Base-by-base conservation (phyloP, 2,329 filamentous ascomycete genomes). In the Coniosporium uncinatum region DNA sequence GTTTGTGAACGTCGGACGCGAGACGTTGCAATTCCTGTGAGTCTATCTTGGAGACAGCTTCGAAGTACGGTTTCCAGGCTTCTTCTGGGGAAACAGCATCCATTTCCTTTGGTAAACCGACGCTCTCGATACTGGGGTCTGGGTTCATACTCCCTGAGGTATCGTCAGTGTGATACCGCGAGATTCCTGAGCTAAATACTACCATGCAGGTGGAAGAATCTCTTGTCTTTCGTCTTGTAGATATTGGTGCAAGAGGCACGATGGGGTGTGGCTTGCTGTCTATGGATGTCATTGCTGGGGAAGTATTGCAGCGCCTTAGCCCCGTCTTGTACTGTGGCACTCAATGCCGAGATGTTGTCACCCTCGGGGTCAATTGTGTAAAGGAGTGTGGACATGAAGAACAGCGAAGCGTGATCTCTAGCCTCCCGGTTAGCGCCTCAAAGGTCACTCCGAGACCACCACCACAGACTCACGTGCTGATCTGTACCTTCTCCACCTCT, bases 151-250 rank as follows among this genome's bases (percentile, higher is more conserved):
- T 56, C 16, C 42, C 36, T 38, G 36, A 22, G 22, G 27, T 47
- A 19, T 18, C 20, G 32, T 13, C 14, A 29, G 22, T 21, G 16
- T 5, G 17, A 40, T 20, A n/a, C n/a, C n/a, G n/a, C n/a, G n/a
- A n/a, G n/a, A n/a, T n/a, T n/a, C n/a, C n/a, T n/a, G n/a, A n/a
- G n/a, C 5, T 39, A 14, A 6, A 39, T 27, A 18, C 18, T 18
- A 42, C 69, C 70, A 44, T 74, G 70, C 1, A 68, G 39, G 47
- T 73, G 70, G 49, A 70, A 74, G 48, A 57, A 73, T 16, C 63
- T 50, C 1, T 55, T 62, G 42, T 74, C 69, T 42, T 63, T 66
- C 14, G 64, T 69, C 14, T 57, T 55, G 49, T 73, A 73, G 36
- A 74, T 71, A 40, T 71, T 73, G 0, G 70, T 70, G 13, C 61